Conservation (phyloP, 192 early-diverging fungal species). For the Gaertneriomyces sp. region DNA sequence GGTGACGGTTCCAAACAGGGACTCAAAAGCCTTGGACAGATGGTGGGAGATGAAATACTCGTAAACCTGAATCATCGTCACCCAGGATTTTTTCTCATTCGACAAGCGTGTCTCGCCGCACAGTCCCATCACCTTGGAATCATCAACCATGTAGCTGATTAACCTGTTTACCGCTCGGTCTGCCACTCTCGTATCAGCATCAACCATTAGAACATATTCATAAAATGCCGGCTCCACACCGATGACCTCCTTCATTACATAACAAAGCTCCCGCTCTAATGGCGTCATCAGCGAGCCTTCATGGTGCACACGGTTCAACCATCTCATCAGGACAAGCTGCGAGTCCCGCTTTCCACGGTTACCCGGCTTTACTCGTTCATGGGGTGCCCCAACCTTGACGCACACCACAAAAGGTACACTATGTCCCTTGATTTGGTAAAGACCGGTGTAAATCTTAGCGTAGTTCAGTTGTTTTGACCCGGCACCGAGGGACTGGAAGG, state of each 20-base stretch:
- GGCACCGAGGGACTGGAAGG: conserved; percentile 64
- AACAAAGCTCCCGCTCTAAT: conserved; percentile 88
- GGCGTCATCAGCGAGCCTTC: conserved; percentile 75
- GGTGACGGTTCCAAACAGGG: conserved; percentile 50
- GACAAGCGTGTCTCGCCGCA: conserved; percentile 88
- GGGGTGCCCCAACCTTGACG: conserved; percentile 77
- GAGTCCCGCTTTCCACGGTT: conserved; percentile 96
- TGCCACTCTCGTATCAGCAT: conserved; percentile 82
- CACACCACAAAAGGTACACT: conserved; percentile 86
- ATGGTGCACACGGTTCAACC: conserved; percentile 88
- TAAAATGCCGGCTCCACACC: conserved; percentile 87
- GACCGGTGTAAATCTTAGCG: conserved; percentile 91
- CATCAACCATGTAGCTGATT: conserved; percentile 81
- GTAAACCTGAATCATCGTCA: conserved; percentile 95
- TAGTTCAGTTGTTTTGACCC: conserved; percentile 79
- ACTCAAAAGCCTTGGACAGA: conserved; percentile 49
- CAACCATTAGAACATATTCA: conserved; percentile 88
- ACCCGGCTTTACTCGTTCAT: conserved; percentile 77
- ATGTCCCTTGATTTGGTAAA: conserved; percentile 81
- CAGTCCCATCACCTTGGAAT: conserved; percentile 79
- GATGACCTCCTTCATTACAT: conserved; percentile 89
- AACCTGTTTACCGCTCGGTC: conserved; percentile 75
- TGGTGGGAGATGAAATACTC: conserved; percentile 58
- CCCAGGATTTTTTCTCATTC: conserved; percentile 83
- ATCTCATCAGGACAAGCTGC: conserved; percentile 91